Conservation (phyloP, 805 yeast species). For the Starmerella asiatica region DNA sequence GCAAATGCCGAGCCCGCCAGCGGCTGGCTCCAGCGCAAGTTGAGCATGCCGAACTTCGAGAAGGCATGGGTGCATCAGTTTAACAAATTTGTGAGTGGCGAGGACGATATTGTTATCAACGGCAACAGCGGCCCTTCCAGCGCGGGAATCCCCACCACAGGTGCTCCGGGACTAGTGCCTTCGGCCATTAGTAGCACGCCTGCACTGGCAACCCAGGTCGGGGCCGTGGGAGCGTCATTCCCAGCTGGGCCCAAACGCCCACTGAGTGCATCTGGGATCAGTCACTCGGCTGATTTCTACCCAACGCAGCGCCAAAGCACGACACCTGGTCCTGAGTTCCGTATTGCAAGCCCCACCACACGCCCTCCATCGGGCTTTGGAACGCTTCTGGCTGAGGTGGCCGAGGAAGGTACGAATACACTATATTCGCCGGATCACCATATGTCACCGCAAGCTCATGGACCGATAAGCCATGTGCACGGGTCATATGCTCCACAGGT, state of each 20-base stretch:
- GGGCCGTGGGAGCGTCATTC: not conserved
- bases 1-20: slow-evolving; percentile 25
- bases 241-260: not conserved
- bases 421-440: too few species aligned
- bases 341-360: not conserved
- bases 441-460: too few species aligned
- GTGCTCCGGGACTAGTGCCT: not conserved
- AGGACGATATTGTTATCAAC: slow-evolving; percentile 33
- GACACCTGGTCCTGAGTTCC: slow-evolving; percentile 14
- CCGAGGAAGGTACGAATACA: too few species aligned
- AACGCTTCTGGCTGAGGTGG: not conserved
- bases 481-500: too few species aligned
- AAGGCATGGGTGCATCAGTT: slow-evolving; percentile 79
- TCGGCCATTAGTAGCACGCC: too few species aligned
- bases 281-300: not conserved
- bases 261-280: not conserved
- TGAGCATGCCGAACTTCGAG: slow-evolving; percentile 43
- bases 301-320: slow-evolving; percentile 10
- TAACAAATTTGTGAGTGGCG: slow-evolving; percentile 75
- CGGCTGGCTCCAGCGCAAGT: slow-evolving; percentile 58
- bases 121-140: not conserved
- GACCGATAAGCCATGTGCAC: too few species aligned
- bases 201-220: not conserved
- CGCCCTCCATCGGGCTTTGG: not conserved
- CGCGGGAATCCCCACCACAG: too few species aligned